Evolutionary conservation across 768 basidiomycete species (phyloP), one percentile per base, ranked within the genome.

Genomic region (Epithele typhae): DNA sequence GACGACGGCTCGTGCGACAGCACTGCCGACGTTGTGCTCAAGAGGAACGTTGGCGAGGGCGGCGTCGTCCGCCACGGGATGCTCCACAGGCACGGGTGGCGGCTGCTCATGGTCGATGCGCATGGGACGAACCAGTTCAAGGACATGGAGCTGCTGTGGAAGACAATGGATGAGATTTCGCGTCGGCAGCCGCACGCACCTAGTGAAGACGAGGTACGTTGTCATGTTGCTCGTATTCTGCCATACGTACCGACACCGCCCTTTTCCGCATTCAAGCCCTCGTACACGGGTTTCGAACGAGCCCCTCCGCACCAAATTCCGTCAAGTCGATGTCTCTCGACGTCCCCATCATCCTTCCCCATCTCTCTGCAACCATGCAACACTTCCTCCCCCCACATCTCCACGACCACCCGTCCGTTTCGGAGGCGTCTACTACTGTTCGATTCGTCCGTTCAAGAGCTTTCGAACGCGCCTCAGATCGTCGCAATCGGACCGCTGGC

Each of bases 261-360:
- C 19, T n/a, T n/a, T n/a, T 3, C 64, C 95, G 92, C 87, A 94
- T 23, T 95, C 92, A 5, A 53, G 85, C 36, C 66, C 95, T n/a
- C 87, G 94, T 24, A 97, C 96, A 59, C 68, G 94, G 48, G 82
- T 95, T 46, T 96, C 96, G 94, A 84, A 95, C 59, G 87, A 86
- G n/a, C n/a, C n/a, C 4, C 78, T 97, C 48, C 94, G 96, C 64
- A 83, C 89, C 17, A 82, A 92, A 60, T 76, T 96, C 8, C 82
- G 86, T 25, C 78, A 95, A 37, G 82, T 95, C 24, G 93, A n/a
- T n/a, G n/a, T n/a, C n/a, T n/a, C n/a, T n/a, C n/a, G n/a, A n/a
- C n/a, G n/a, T n/a, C n/a, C n/a, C n/a, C n/a, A n/a, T n/a, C n/a
- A n/a, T n/a, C n/a, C n/a, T n/a, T n/a, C n/a, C n/a, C n/a, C n/a